Percentiles rank a stretch among this genome's conserved stretches.
These are phyloP conservation scores for Boletellus deceptivus DNA, from an alignment of 1,284 basidiomycete species.

Conservation along the genomic window DNA sequence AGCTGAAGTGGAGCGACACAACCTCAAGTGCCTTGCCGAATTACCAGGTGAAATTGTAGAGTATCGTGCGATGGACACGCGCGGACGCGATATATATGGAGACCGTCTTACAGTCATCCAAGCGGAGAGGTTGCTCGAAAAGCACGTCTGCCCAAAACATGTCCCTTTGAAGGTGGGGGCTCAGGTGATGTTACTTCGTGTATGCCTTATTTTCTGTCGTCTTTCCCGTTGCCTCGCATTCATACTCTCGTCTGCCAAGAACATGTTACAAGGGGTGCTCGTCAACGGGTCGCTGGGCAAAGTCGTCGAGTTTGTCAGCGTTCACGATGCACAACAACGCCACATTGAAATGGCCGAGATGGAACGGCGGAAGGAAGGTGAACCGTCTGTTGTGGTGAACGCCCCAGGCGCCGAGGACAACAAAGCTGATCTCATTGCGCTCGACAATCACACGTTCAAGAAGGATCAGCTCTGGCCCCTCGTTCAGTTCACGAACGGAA, in stretches of 20 bases:
- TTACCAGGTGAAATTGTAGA: constrained; percentile 14
- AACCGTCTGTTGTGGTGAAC: constrained; percentile 3
- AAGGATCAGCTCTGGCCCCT: constrained; percentile 48
- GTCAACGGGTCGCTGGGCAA: constrained; percentile 90
- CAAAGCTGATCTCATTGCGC: constrained; percentile 20
- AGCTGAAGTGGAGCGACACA: constrained; percentile 25
- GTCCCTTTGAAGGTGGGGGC: constrained; percentile 40
- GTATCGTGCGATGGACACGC: constrained; percentile 30
- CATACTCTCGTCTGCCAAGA: constrained; percentile 32
- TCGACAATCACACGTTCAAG: constrained; percentile 23
- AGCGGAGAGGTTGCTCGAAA: constrained; percentile 30
- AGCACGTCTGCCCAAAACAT: constrained; percentile 31
- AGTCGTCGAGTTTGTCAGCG: constrained; percentile 62
- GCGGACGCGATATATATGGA: constrained; percentile 24
- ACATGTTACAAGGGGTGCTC: constrained; percentile 51
- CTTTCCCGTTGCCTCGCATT: not conserved
- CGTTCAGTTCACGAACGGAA: constrained; percentile 50
- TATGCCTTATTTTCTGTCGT: constrained; percentile 13
- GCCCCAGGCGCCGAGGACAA: constrained; percentile 10
- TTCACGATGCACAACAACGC: constrained; percentile 43
- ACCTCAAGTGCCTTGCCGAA: constrained; percentile 17
- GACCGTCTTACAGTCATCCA: constrained; percentile 14
- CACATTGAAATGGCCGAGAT: constrained; percentile 39
- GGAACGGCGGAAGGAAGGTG: constrained; percentile 18
- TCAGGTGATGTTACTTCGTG: constrained; percentile 77